Evolutionary conservation across 345 rosid species (phyloP).

Genomic region (Gossypium turneri): DNA sequence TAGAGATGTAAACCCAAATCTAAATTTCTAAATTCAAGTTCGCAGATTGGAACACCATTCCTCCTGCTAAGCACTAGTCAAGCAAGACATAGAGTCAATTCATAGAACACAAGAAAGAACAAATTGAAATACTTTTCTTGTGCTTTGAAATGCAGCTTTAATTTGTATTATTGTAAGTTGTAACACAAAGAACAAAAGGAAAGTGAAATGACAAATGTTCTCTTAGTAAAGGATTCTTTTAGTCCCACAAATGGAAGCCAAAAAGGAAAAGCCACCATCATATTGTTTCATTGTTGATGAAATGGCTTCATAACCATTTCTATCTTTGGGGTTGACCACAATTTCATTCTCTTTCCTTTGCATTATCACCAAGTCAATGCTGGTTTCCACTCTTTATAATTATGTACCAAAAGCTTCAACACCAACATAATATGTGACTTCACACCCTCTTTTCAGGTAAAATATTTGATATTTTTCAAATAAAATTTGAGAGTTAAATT

Average conservation of each 20-base stretch:
- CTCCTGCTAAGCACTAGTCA: not conserved
- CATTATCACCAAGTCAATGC: not conserved
- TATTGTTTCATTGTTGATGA: slow-evolving; percentile 19
- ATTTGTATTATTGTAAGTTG: slow-evolving; percentile 11
- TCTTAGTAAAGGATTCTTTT: slow-evolving; percentile 29
- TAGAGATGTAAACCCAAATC: too few relatives aligned
- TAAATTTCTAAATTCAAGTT: too few relatives aligned
- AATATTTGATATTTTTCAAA: too few relatives aligned
- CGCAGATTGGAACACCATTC: too few relatives aligned
- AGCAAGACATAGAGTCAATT: not conserved
- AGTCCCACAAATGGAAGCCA: slow-evolving; percentile 29
- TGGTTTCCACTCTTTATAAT: not conserved
- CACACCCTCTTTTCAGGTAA: too few relatives aligned
- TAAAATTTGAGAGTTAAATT: too few relatives aligned
- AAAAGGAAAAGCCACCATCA: slow-evolving; percentile 25
- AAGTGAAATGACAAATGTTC: slow-evolving; percentile 1
- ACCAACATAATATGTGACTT: not conserved
- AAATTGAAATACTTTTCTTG: slow-evolving; percentile 11
- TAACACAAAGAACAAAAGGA: not conserved
- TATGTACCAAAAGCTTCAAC: not conserved
- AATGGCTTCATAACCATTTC: not conserved
- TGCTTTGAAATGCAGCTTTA: slow-evolving; percentile 36
- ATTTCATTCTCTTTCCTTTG: not conserved
- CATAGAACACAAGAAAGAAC: slow-evolving; percentile 16
- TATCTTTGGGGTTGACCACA: slow-evolving; percentile 31